Conservation (phyloP, 345 rosid genomes). For the Camelina sativa region DNA sequence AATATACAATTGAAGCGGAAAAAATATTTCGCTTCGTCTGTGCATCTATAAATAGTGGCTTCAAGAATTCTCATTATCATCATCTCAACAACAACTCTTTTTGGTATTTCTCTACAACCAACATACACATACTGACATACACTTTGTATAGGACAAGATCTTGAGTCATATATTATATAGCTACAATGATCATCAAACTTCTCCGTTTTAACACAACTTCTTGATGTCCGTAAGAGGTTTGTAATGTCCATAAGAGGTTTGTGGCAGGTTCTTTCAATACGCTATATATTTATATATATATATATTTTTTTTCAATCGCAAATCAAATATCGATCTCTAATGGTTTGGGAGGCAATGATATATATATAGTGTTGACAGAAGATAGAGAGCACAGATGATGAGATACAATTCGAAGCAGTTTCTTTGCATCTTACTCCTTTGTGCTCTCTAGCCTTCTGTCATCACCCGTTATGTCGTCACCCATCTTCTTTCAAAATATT, state of each 20-base stretch:
- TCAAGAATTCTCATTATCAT: constrained; percentile 30
- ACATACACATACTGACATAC: neutral
- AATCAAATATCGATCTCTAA: neutral
- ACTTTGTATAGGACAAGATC: neutral
- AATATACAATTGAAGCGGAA: neutral
- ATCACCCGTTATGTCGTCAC: constrained; percentile 52
- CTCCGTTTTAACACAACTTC: neutral
- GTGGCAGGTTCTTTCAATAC: neutral
- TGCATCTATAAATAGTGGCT: constrained; percentile 41
- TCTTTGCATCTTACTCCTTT: constrained; percentile 61
- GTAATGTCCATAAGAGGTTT: neutral
- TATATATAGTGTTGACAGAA: constrained; percentile 86
- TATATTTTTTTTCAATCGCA: neutral
- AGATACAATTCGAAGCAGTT: constrained; percentile 24
- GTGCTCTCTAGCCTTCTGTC: constrained; percentile 90
- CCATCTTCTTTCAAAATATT: neutral
- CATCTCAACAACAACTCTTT: constrained; percentile 26
- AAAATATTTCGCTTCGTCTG: neutral
- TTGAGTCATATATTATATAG: neutral
- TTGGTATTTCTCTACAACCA: constrained; percentile 3
- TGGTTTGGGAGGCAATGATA: constrained; percentile 39
- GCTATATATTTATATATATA: neutral
- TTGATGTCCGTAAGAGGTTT: neutral
- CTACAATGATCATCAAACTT: constrained; percentile 10
- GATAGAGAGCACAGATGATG: constrained; percentile 90